These are phyloP conservation scores for Bruguiera gymnorhiza DNA, from an alignment of 345 rosid species.

Conservation along the genomic window DNA sequence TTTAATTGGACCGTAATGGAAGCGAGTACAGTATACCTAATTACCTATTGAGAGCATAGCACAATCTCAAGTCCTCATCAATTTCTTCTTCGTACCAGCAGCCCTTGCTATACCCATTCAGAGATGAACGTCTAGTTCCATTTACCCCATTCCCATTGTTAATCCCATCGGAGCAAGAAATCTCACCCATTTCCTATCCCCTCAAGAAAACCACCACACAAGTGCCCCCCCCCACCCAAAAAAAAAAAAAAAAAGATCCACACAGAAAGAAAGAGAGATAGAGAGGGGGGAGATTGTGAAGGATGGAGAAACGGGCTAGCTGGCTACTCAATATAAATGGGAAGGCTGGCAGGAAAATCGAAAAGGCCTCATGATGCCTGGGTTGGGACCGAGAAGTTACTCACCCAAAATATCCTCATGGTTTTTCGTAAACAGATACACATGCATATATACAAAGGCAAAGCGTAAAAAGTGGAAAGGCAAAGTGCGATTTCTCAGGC, in stretches of 20 bases:
- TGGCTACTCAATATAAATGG: constrained; percentile 22
- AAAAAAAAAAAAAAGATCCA: no score
- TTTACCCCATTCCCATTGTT: constrained; percentile 35
- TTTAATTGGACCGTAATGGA: no score
- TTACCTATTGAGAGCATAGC: constrained; percentile 66
- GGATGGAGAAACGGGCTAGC: constrained; percentile 18
- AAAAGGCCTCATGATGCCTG: constrained; percentile 18
- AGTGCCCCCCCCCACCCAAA: no score
- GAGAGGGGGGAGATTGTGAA: not conserved
- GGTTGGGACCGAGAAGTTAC: not conserved
- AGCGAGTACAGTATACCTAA: no score
- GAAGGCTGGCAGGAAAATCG: constrained; percentile 21
- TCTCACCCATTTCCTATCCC: constrained; percentile 39
- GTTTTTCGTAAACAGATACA: constrained; percentile 13
- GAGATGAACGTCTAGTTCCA: constrained; percentile 32
- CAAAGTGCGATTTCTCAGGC: constrained; percentile 12
- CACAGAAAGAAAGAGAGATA: not conserved
- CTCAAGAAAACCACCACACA: not conserved
- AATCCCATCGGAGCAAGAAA: constrained; percentile 39
- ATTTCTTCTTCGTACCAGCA: constrained; percentile 75
- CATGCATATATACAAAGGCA: not conserved
- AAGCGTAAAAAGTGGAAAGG: not conserved
- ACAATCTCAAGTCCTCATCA: constrained; percentile 57
- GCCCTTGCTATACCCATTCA: constrained; percentile 54
- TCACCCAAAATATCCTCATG: constrained; percentile 22